Percentiles rank a stretch among this genome's conserved stretches.
phyloP scores from a whole-genome alignment of 2,329 filamentous ascomycete species.

The Dothideomycetidae sp. region DNA sequence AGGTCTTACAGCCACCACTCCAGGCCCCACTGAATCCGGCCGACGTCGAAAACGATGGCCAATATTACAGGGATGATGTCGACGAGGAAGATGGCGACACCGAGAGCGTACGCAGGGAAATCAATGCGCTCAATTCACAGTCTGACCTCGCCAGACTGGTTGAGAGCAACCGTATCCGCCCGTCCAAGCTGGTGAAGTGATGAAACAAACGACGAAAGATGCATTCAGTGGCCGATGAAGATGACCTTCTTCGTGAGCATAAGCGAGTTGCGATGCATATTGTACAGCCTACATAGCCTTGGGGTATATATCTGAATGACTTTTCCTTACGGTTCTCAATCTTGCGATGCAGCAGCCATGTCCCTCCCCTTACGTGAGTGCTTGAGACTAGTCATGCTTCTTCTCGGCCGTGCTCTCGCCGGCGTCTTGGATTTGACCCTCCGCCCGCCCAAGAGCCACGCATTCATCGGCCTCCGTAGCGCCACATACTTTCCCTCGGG shows the following conservation, averaged over 20 bases:
- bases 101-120: conserved; percentile 18
- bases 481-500: conserved; percentile 73
- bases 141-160: conserved; percentile 8
- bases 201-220: no score
- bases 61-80: conserved; percentile 8
- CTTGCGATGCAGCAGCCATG: neutral
- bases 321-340: no score
- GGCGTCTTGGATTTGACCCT: conserved; percentile 37
- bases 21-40: conserved; percentile 15
- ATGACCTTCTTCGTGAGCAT: no score
- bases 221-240: no score
- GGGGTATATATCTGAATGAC: no score
- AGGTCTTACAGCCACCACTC: conserved; percentile 9
- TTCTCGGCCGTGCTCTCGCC: conserved; percentile 44
- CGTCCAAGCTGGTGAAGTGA: no score
- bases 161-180: conserved; percentile 5
- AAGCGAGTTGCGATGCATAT: no score
- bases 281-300: no score
- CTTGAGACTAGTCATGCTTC: conserved; percentile 38
- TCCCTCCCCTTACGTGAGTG: conserved; percentile 9
- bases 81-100: conserved; percentile 12
- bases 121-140: conserved; percentile 10
- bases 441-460: conserved; percentile 46
- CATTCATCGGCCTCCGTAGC: conserved; percentile 53
- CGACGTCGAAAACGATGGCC: conserved; percentile 13